Evolutionary conservation across 2,329 filamentous ascomycete species (phyloP).

Genomic region (Hymenoscyphus fructigenus): DNA sequence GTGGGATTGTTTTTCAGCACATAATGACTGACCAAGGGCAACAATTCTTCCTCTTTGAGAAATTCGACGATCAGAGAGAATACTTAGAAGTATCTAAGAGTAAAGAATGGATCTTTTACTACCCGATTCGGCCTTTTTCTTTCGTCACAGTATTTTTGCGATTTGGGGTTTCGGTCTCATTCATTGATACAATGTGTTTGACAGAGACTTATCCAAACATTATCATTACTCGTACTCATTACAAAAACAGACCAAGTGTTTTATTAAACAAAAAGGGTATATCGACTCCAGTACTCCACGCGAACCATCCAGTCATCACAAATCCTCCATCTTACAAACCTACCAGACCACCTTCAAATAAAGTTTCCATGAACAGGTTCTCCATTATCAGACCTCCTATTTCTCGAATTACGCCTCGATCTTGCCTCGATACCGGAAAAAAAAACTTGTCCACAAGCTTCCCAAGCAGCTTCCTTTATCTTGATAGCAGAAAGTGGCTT

Average conservation of each 20-base stretch:
- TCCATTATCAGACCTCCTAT: neutral
- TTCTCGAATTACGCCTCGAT: neutral
- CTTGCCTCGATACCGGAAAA: neutral
- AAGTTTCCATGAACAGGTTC: neutral
- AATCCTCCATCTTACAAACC: neutral
- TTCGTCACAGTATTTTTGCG: neutral
- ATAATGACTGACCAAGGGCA: neutral
- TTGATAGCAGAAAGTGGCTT: neutral
- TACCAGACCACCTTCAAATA: neutral
- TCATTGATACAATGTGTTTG: neutral
- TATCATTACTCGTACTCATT: neutral
- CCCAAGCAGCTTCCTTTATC: neutral
- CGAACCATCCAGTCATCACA: neutral
- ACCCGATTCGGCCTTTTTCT: neutral
- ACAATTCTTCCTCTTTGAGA: neutral
- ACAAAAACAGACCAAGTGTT: neutral
- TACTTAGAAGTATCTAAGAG: constrained; percentile 1
- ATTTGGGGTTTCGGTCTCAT: neutral
- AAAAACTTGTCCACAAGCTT: neutral
- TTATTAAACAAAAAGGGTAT: neutral
- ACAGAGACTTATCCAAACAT: neutral
- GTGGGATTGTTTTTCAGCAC: neutral
- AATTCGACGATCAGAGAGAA: neutral
- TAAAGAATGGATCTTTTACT: neutral
- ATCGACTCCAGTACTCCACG: neutral